These are phyloP conservation scores for Fusarium setosum DNA, from an alignment of 2,329 filamentous ascomycete species.

Conservation along the genomic window DNA sequence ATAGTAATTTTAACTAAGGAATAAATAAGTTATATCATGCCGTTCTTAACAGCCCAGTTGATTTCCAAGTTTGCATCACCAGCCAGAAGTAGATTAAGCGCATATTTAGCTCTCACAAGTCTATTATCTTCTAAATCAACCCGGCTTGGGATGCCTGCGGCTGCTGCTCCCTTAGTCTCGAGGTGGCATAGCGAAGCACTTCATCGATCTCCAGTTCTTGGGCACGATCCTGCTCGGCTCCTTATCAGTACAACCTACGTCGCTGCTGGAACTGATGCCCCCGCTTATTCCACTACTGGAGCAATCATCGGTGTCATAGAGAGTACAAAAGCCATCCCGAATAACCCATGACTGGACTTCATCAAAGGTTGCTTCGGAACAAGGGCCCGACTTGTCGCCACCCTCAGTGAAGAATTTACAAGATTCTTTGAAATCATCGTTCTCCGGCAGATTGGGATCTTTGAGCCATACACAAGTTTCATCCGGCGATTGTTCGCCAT, in stretches of 20 bases:
- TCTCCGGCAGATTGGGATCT: background rate
- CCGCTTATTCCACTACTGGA: background rate
- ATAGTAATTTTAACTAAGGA: too few species aligned
- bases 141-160: background rate
- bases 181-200: background rate
- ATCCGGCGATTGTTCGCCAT: background rate
- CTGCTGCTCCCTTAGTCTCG: background rate
- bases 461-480: background rate
- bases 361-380: background rate
- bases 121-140: background rate
- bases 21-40: too few species aligned
- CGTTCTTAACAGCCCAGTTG: too few species aligned
- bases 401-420: background rate
- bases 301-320: background rate
- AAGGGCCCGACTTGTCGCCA: background rate
- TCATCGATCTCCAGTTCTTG: background rate
- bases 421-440: background rate
- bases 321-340: background rate
- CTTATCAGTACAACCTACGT: background rate
- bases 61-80: too few species aligned
- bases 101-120: too few species aligned
- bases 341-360: background rate
- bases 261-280: too few species aligned
- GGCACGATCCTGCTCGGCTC: background rate
- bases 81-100: too few species aligned